Conservation (phyloP, 1,284 basidiomycete genomes). For the Inonotus hispidus region DNA sequence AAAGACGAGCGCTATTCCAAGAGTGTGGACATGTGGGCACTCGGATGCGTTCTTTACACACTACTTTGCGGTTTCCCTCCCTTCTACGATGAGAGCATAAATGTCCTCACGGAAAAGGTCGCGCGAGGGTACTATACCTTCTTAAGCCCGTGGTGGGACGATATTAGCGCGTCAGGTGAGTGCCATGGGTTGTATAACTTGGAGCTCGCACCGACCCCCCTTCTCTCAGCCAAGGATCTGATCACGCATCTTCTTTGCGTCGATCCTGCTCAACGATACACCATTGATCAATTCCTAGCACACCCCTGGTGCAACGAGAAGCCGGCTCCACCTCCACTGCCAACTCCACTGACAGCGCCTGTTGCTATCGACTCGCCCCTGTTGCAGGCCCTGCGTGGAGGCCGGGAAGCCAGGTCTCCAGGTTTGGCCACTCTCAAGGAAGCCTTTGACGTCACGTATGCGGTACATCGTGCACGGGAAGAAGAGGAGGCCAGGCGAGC, state of each 20-base stretch:
- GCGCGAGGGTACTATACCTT: slow-evolving; percentile 98
- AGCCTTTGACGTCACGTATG: slow-evolving; percentile 98
- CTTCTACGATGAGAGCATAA: slow-evolving; percentile 99
- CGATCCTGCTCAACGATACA: slow-evolving; percentile 92
- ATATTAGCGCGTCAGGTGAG: slow-evolving; percentile 78
- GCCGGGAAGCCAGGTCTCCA: slow-evolving; percentile 84
- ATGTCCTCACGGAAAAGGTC: slow-evolving; percentile 97
- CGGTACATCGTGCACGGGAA: slow-evolving; percentile 99
- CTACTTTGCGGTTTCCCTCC: slow-evolving; percentile 98
- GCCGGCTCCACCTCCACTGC: slow-evolving; percentile 54
- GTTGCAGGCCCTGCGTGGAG: slow-evolving; percentile 73
- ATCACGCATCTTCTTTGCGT: slow-evolving; percentile 95
- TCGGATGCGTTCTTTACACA: slow-evolving; percentile 98
- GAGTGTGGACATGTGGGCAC: slow-evolving; percentile 99
- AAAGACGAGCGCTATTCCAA: slow-evolving; percentile 99
- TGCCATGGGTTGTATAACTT: slow-evolving; percentile 8
- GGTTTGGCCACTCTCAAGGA: slow-evolving; percentile 92
- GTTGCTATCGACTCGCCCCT: slow-evolving; percentile 87
- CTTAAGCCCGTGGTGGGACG: slow-evolving; percentile 99
- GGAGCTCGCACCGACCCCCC: background rate
- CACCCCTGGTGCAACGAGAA: slow-evolving; percentile 92
- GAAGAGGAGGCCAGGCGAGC: slow-evolving; percentile 85
- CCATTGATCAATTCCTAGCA: slow-evolving; percentile 95
- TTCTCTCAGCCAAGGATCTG: slow-evolving; percentile 81
- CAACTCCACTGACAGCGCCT: slow-evolving; percentile 51